Conservation (phyloP, 352 stramenopile genomes). For the Phytophthora pini region DNA sequence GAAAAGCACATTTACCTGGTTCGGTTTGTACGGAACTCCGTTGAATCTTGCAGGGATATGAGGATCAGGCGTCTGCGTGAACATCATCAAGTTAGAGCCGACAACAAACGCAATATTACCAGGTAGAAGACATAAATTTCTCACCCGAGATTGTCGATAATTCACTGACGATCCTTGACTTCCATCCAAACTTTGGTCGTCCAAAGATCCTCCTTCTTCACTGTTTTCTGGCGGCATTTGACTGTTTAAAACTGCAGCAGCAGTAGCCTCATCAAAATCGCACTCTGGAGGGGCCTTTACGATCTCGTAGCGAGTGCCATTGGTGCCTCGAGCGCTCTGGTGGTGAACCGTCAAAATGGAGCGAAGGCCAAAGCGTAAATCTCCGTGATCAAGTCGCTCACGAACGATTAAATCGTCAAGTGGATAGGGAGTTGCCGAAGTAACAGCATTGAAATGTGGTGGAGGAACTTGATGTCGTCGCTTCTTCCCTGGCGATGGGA, state of each 20-base stretch:
- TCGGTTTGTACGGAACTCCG: conserved; percentile 61
- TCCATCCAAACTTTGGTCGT: conserved; percentile 2
- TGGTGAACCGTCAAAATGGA: conserved; percentile 67
- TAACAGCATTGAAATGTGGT: neutral
- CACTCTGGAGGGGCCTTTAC: conserved; percentile 26
- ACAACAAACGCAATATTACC: neutral
- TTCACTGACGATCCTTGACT: conserved; percentile 23
- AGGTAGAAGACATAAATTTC: neutral
- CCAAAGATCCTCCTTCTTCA: neutral
- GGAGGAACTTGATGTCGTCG: conserved; percentile 4
- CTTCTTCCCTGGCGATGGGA: conserved; percentile 10
- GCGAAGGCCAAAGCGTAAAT: conserved; percentile 49
- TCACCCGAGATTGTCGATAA: conserved; percentile 28
- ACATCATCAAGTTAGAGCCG: too few species aligned
- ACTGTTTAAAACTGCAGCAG: conserved; percentile 15
- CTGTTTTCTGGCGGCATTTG: neutral
- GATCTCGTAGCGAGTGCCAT: conserved; percentile 29
- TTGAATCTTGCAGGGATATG: conserved; percentile 71
- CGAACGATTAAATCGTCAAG: conserved; percentile 67
- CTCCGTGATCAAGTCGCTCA: conserved; percentile 46
- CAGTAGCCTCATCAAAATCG: conserved; percentile 19
- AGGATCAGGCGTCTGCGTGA: conserved; percentile 50
- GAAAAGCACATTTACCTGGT: conserved; percentile 37
- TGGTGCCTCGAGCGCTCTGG: conserved; percentile 28
- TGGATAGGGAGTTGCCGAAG: conserved; percentile 35